A percentile compares a stretch with the other conserved stretches of the same genome.
These are phyloP conservation scores for Ruellia speciosa DNA, from an alignment of 305 asterid species.

Conservation along the genomic window DNA sequence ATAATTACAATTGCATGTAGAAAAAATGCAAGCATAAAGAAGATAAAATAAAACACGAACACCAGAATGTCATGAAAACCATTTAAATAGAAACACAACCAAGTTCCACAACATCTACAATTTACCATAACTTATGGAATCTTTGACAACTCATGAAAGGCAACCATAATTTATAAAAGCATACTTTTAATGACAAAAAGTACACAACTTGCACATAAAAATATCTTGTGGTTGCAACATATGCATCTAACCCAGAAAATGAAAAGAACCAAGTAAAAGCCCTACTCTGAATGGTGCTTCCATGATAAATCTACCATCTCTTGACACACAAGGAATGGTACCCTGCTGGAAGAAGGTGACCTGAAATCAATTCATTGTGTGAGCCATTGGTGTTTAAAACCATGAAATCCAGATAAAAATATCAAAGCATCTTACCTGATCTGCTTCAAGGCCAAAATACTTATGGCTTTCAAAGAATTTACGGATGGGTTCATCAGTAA, in stretches of 20 bases:
- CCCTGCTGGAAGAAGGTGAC: conserved; percentile 97
- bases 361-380: conserved; percentile 36
- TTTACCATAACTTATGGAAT: conserved; percentile 2
- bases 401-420: conserved; percentile 17
- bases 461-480: conserved; percentile 79
- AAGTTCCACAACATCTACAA: neutral
- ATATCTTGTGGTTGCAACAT: conserved; percentile 13
- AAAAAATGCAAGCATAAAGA: conserved; percentile 13
- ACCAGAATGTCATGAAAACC: conserved; percentile 1
- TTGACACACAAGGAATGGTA: conserved; percentile 88
- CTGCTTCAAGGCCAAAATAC: conserved; percentile 92
- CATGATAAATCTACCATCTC: conserved; percentile 90
- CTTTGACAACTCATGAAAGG: neutral
- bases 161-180: neutral
- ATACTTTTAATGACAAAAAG: conserved; percentile 1
- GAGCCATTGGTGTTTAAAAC: conserved; percentile 24
- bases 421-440: conserved; percentile 50
- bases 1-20: conserved; percentile 17
- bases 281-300: conserved; percentile 86
- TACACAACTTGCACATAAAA: neutral
- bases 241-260: conserved; percentile 15
- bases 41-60: conserved; percentile 1
- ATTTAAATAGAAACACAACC: conserved; percentile 12
- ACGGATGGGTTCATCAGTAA: conserved; percentile 82
- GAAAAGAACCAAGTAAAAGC: conserved; percentile 23